phyloP scores from a whole-genome alignment of 1,284 basidiomycete species.

The Peniophora sp. region DNA sequence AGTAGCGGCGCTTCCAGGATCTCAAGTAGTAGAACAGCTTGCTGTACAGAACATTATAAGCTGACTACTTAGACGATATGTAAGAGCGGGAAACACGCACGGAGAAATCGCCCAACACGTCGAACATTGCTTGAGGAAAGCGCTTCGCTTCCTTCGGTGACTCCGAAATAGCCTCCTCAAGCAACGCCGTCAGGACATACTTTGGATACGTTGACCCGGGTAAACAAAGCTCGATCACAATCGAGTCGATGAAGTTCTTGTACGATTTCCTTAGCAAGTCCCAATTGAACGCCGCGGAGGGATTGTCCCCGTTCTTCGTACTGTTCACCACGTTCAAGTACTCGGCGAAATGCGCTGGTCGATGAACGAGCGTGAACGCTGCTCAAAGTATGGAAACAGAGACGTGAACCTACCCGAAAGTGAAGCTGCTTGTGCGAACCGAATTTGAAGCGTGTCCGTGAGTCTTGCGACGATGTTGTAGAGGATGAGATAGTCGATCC shows the following conservation, averaged over 20 bases:
- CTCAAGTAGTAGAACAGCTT: slow-evolving; percentile 54
- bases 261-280: slow-evolving; percentile 48
- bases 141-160: slow-evolving; percentile 60
- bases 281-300: slow-evolving; percentile 54
- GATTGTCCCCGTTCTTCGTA: slow-evolving; percentile 25
- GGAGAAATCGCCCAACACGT: slow-evolving; percentile 70
- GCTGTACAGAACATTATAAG: slow-evolving; percentile 27
- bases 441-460: slow-evolving; percentile 49
- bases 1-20: slow-evolving; percentile 52
- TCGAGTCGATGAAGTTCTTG: slow-evolving; percentile 70
- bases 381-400: slow-evolving; percentile 1
- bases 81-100: slow-evolving; percentile 27
- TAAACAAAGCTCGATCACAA: slow-evolving; percentile 71
- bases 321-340: slow-evolving; percentile 49
- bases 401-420: slow-evolving; percentile 48
- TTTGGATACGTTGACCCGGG: slow-evolving; percentile 58
- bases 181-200: slow-evolving; percentile 51
- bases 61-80: neutral
- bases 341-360: slow-evolving; percentile 52
- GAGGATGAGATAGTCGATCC: slow-evolving; percentile 53
- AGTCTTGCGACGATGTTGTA: slow-evolving; percentile 54
- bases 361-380: slow-evolving; percentile 11
- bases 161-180: slow-evolving; percentile 63
- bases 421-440: slow-evolving; percentile 57
- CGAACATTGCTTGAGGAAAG: slow-evolving; percentile 70